These are phyloP conservation scores for Blastocystis sp. DNA, from an alignment of 352 stramenopile species.

Conservation along the genomic window DNA sequence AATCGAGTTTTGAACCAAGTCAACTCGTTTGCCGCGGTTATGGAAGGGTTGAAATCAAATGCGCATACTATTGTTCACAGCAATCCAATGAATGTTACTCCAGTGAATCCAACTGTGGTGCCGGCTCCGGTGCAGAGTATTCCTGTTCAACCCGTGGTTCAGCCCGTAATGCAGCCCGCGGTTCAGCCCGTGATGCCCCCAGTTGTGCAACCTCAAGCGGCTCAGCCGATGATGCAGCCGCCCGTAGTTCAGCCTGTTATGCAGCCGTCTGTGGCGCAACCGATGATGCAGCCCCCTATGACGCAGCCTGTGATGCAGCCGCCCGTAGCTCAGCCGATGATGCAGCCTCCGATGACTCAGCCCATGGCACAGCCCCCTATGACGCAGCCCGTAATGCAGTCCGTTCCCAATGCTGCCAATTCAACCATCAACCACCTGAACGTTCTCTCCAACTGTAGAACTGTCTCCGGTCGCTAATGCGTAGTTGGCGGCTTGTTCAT, in stretches of 20 bases:
- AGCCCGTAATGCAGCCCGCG: not conserved
- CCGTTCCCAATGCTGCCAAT: not conserved
- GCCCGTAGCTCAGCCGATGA: not conserved
- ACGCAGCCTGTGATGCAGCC: not conserved
- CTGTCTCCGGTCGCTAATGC: not conserved
- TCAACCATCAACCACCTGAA: conserved; percentile 9
- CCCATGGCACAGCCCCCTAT: too few species aligned
- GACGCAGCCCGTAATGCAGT: not conserved
- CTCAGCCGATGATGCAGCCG: not conserved
- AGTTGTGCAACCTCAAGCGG: not conserved
- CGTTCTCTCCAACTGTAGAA: conserved; percentile 19
- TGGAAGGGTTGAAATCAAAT: too few species aligned
- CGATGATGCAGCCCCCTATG: not conserved
- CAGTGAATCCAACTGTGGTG: too few species aligned
- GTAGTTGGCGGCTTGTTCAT: conserved; percentile 59
- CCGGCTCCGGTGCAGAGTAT: too few species aligned
- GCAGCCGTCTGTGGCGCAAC: not conserved
- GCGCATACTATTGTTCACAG: too few species aligned
- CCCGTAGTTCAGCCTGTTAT: not conserved
- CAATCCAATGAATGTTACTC: too few species aligned
- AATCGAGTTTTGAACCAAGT: too few species aligned
- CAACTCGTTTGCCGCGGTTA: too few species aligned
- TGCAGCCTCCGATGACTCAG: not conserved
- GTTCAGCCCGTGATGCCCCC: not conserved
- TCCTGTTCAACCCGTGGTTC: not conserved